These are phyloP conservation scores for Simmondsia chinensis DNA, from an alignment of 148 eudicot genomes.

Conservation along the genomic window DNA sequence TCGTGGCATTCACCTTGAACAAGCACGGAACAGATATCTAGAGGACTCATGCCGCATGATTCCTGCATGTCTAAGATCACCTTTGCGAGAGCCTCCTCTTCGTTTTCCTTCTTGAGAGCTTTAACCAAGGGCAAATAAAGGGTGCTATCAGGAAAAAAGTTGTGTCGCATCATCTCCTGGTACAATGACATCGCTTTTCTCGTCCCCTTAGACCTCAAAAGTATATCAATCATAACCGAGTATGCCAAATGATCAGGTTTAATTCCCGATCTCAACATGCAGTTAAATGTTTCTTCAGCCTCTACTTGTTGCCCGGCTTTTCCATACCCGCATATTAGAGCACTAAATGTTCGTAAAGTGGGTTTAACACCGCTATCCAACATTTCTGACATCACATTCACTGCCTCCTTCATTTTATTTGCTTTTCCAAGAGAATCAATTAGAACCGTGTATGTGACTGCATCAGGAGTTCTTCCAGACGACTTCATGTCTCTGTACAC, in stretches of 20 bases:
- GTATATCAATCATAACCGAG: conserved; percentile 79
- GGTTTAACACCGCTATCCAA: conserved; percentile 68
- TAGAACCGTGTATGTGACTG: conserved; percentile 77
- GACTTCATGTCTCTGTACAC: conserved; percentile 67
- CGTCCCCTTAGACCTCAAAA: conserved; percentile 46
- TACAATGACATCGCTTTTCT: conserved; percentile 56
- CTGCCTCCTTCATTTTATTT: conserved; percentile 71
- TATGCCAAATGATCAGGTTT: conserved; percentile 82
- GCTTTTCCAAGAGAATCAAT: conserved; percentile 93
- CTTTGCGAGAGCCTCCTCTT: conserved; percentile 40
- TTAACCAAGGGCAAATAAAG: conserved; percentile 51
- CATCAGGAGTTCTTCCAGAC: conserved; percentile 76
- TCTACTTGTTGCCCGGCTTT: conserved; percentile 61
- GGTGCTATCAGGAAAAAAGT: conserved; percentile 51
- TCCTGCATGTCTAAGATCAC: conserved; percentile 63
- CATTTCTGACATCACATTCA: conserved; percentile 89
- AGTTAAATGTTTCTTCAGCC: conserved; percentile 70
- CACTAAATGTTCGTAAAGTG: conserved; percentile 77
- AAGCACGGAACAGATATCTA: conserved; percentile 53
- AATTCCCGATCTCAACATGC: conserved; percentile 81
- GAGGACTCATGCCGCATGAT: conserved; percentile 39
- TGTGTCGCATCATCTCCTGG: conserved; percentile 58
- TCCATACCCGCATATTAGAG: conserved; percentile 94
- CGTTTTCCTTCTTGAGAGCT: conserved; percentile 45
- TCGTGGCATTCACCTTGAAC: conserved; percentile 70